Evolutionary conservation across 768 basidiomycete genomes (phyloP).

Genomic region (Leucocoprinus sp.): DNA sequence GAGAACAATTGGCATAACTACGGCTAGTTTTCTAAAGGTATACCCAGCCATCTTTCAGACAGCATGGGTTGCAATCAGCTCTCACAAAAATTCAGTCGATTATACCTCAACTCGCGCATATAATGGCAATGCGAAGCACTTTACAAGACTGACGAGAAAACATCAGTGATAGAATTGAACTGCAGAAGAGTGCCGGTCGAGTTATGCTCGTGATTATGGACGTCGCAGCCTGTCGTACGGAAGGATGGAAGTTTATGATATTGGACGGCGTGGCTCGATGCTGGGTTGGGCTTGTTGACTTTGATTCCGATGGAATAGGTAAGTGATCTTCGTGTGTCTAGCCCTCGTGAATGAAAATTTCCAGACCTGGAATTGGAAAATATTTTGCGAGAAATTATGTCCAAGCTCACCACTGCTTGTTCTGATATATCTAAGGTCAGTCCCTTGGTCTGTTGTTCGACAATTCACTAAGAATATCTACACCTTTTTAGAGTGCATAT

Average conservation of each 20-base stretch:
- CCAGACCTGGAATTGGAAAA: slow-evolving; percentile 4
- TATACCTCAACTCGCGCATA: slow-evolving; percentile 48
- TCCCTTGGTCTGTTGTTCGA: neutral
- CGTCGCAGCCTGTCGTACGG: slow-evolving; percentile 48
- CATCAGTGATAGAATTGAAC: slow-evolving; percentile 13
- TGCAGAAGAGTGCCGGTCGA: slow-evolving; percentile 17
- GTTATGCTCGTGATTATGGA: slow-evolving; percentile 39
- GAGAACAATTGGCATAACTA: slow-evolving; percentile 50
- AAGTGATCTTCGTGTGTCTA: neutral
- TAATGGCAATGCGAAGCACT: slow-evolving; percentile 25
- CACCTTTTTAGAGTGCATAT: neutral
- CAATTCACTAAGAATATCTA: too few relatives aligned
- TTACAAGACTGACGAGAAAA: slow-evolving; percentile 17
- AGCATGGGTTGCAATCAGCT: too few relatives aligned
- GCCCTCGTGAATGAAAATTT: too few relatives aligned
- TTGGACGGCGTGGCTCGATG: slow-evolving; percentile 53
- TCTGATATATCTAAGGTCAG: slow-evolving; percentile 8
- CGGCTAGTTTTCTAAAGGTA: slow-evolving; percentile 65
- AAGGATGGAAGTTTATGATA: slow-evolving; percentile 59
- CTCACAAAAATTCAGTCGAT: slow-evolving; percentile 33
- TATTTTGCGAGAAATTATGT: slow-evolving; percentile 6
- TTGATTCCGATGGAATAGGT: neutral
- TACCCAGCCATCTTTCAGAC: neutral
- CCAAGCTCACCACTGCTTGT: neutral
- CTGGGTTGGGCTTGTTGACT: slow-evolving; percentile 40